A percentile compares a stretch with the other conserved stretches of the same genome.
phyloP scores from a whole-genome alignment of 441 rosid species.

The Hypseocharis bilobata region DNA sequence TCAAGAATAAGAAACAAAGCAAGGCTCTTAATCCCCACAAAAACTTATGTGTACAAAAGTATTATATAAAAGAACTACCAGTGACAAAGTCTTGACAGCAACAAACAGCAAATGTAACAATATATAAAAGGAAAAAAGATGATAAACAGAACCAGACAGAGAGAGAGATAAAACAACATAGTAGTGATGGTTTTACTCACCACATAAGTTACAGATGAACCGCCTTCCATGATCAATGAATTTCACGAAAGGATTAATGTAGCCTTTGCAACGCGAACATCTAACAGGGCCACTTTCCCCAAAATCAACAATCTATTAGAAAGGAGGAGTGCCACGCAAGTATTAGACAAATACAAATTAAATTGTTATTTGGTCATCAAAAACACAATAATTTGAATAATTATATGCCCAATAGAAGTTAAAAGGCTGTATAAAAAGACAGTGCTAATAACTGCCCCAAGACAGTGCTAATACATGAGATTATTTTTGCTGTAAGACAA shows the following conservation, averaged over 20 bases:
- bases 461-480: too few species aligned
- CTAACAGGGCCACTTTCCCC: constrained; percentile 28
- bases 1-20: neutral
- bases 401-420: too few species aligned
- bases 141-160: neutral
- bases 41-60: neutral
- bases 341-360: too few species aligned
- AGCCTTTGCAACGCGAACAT: constrained; percentile 31
- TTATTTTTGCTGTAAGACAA: too few species aligned
- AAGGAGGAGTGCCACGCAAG: too few species aligned
- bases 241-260: constrained; percentile 28
- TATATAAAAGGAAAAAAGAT: neutral
- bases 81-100: neutral
- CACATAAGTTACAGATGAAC: constrained; percentile 28
- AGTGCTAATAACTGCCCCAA: too few species aligned
- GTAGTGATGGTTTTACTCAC: constrained; percentile 13
- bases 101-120: neutral
- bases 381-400: too few species aligned
- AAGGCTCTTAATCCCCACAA: too few species aligned
- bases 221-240: constrained; percentile 27
- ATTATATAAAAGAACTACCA: neutral
- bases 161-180: neutral
- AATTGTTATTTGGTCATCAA: neutral
- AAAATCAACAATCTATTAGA: constrained; percentile 30
- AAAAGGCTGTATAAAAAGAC: too few species aligned